These are phyloP conservation scores for Ophiocordyceps camponoti-saundersi DNA, from an alignment of 2,329 filamentous ascomycete species.

Conservation along the genomic window DNA sequence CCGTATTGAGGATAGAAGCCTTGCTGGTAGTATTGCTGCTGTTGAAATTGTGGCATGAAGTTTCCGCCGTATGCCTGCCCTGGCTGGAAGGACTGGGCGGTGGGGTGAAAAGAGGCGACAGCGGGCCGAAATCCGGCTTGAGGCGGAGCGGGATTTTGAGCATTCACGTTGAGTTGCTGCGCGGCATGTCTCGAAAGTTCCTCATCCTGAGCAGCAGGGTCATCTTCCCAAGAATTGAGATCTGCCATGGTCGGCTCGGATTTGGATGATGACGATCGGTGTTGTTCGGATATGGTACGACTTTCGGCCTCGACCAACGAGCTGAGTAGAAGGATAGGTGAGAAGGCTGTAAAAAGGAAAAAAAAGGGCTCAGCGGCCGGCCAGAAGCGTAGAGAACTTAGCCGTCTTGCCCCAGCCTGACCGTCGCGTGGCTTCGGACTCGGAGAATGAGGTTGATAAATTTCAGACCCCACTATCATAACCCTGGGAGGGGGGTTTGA, in stretches of 20 bases:
- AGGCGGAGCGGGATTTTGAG: conserved; percentile 24
- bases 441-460: conserved; percentile 16
- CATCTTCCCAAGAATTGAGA: conserved; percentile 91
- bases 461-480: conserved; percentile 23
- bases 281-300: not conserved
- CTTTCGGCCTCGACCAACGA: not conserved
- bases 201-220: conserved; percentile 61
- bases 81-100: conserved; percentile 53
- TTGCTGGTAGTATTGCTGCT: conserved; percentile 31
- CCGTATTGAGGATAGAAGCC: conserved; percentile 44
- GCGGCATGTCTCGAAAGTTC: conserved; percentile 61
- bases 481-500: conserved; percentile 8
- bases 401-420: conserved; percentile 3
- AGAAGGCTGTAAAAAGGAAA: not conserved
- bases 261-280: not conserved
- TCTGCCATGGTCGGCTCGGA: conserved; percentile 50
- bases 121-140: conserved; percentile 30
- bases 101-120: conserved; percentile 55
- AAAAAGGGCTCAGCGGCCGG: not conserved
- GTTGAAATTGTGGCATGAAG: conserved; percentile 38
- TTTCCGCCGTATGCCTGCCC: conserved; percentile 48
- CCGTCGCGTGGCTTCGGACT: conserved; percentile 3
- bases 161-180: conserved; percentile 59
- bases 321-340: not conserved
- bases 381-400: not conserved